Evolutionary conservation across 1,139 yeast genomes (phyloP).

Genomic region (Nakaseomyces uthaithaninus): DNA sequence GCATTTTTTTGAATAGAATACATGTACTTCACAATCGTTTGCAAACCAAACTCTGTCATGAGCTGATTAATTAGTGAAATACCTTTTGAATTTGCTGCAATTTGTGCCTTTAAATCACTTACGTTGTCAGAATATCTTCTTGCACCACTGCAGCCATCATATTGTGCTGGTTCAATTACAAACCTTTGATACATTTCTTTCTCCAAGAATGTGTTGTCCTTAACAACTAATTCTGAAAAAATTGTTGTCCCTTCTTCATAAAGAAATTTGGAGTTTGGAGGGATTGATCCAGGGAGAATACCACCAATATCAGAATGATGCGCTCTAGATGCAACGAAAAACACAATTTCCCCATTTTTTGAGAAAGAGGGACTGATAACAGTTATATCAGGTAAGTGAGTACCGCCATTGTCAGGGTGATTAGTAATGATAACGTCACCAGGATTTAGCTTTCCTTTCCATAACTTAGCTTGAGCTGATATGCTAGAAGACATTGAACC

Average conservation of each 20-base stretch:
- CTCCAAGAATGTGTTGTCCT: conserved; percentile 38
- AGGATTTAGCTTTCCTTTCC: conserved; percentile 51
- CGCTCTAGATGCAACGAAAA: conserved; percentile 44
- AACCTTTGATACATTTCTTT: conserved; percentile 34
- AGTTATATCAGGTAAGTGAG: conserved; percentile 75
- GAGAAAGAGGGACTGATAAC: conserved; percentile 54
- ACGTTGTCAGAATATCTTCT: conserved; percentile 41
- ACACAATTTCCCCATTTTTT: conserved; percentile 31
- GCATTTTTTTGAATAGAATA: conserved; percentile 41
- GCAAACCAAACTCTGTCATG: conserved; percentile 35
- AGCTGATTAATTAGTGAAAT: conserved; percentile 35
- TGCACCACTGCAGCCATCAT: conserved; percentile 42
- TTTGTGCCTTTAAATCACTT: conserved; percentile 43
- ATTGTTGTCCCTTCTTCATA: conserved; percentile 45
- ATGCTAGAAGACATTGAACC: conserved; percentile 89
- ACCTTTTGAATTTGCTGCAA: conserved; percentile 43
- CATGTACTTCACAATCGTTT: conserved; percentile 38
- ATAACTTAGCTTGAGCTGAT: conserved; percentile 52
- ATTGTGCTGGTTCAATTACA: conserved; percentile 36
- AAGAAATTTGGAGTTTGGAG: conserved; percentile 41
- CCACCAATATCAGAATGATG: conserved; percentile 50
- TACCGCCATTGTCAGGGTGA: conserved; percentile 76
- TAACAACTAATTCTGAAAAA: conserved; percentile 37
- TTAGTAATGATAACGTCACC: conserved; percentile 75
- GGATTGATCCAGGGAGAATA: conserved; percentile 41